Percentiles rank a stretch among this genome's conserved stretches.
Conservation (phyloP, 2,329 filamentous ascomycete genomes). For the Tolypocladium ovalisporum region DNA sequence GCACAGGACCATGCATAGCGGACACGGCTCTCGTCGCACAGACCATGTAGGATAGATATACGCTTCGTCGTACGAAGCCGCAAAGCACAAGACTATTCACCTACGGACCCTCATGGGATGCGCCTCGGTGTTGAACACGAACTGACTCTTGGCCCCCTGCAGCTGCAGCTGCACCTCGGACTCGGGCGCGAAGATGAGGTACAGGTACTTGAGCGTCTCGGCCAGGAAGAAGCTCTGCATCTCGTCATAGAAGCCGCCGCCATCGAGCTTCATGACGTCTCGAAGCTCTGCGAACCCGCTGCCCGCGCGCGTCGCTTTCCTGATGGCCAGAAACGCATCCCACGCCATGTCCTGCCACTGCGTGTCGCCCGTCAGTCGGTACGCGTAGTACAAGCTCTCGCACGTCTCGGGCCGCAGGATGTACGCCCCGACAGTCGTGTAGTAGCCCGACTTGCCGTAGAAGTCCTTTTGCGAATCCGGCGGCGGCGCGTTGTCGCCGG, state of each 20-base stretch:
- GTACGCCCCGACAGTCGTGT: slow-evolving; percentile 50
- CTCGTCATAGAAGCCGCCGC: slow-evolving; percentile 54
- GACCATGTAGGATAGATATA: neutral
- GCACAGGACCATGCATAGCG: neutral
- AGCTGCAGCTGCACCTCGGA: slow-evolving; percentile 43
- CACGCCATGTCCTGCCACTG: slow-evolving; percentile 80
- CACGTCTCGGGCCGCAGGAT: slow-evolving; percentile 70
- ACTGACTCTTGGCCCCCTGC: slow-evolving; percentile 32
- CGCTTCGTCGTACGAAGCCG: neutral
- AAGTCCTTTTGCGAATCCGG: slow-evolving; percentile 42
- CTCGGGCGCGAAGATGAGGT: slow-evolving; percentile 57
- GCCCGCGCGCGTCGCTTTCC: slow-evolving; percentile 47
- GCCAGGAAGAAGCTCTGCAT: slow-evolving; percentile 87
- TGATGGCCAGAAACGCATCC: slow-evolving; percentile 63
- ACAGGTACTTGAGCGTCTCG: slow-evolving; percentile 78
- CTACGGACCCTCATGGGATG: slow-evolving; percentile 26
- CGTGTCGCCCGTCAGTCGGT: slow-evolving; percentile 61
- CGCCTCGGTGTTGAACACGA: slow-evolving; percentile 39
- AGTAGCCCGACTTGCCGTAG: slow-evolving; percentile 61
- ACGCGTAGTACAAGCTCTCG: slow-evolving; percentile 81
- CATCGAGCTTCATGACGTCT: slow-evolving; percentile 53
- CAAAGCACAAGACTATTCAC: neutral
- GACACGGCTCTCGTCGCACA: neutral
- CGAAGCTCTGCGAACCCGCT: slow-evolving; percentile 56
- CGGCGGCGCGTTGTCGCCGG: slow-evolving; percentile 31